Evolutionary conservation across 1,284 basidiomycete species (phyloP), one percentile per base, ranked within the genome.

Genomic region (Leccinum subrobustum): DNA sequence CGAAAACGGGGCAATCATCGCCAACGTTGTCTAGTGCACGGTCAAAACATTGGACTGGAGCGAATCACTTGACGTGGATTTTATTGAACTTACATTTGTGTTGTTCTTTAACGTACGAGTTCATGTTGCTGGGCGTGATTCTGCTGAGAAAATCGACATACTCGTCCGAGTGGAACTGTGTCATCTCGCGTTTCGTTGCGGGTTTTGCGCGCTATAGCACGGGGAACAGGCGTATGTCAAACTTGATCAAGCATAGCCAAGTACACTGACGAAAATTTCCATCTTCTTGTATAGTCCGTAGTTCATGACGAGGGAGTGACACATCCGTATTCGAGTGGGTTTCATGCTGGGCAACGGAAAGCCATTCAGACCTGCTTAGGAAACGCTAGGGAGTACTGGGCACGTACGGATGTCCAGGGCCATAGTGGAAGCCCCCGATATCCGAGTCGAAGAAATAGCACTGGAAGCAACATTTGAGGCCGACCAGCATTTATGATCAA

Each of bases 221-320:
- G 33, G 29, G 31, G 52, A 59, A 54, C 12, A n/a, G 18, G 16
- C 14, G 35, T 33, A 52, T 2, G 39, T 61, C 42, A 61, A 54
- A 12, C 18, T 35, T 6, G 39, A 44, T 53, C 23, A n/a, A 29
- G 23, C 16, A 23, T 6, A 12, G 23, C 16, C n/a, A 48, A 54
- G 8, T 44, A 53, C 18, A 82, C 93, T 68, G 72, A 96, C 94
- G 69, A 96, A 96, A 65, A 97, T 96, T 77, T 96, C 94, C 94
- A 96, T 96, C 76, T 94, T 93, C 79, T 95, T 95, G 79, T 96
- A 96, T 16, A 96, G 77, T 25, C 96, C 96, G 73, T 98, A 99
- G 79, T 99, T 99, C 97, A 99, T 99, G 59, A 99, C 96, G 44
- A 99, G 84, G 8, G 95, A 96, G 78, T 99, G 97, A 73, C 96